Evolutionary conservation across 352 stramenopile species (phyloP), one percentile per base, ranked within the genome.

Genomic region (Phytophthora palmivora): DNA sequence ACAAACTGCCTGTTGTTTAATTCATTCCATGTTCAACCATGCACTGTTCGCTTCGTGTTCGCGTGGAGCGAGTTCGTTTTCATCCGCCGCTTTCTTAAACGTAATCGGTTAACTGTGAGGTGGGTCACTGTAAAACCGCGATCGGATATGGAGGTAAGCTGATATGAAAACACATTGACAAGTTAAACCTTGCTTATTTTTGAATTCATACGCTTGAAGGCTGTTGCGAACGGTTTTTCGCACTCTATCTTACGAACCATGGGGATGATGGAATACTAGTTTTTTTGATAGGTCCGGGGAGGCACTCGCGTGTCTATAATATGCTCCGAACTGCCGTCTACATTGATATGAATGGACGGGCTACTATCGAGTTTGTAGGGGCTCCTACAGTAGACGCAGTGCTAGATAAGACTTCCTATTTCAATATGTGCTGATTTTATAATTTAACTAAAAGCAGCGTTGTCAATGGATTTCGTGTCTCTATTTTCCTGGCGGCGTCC

Each of bases 261-360:
- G 32, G 47, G 28, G 47, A 46, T 2, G 47, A 55, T 24, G 33
- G 34, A 0, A 55, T 45, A 24, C 21, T 55, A 14, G 8, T 10
- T 0, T 36, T 16, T 2, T 11, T 36, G 15, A n/a, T 7, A 14
- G 46, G 46, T 1, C 12, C 19, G 16, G 19, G 2, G 3, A 55
- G 34, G 21, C 32, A 44, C 30, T 28, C 12, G 1, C 36, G 12
- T 24, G n/a, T 34, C 1, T 56, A 38, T 7, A 42, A 53, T 8
- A 56, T 56, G 34, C 22, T 47, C 15, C 48, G 48, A 58, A 58
- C 37, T 8, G 37, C 37, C 9, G 38, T 56, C 11, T 49, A 28
- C 18, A 39, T 58, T 2, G 49, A 33, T n/a, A 48, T 58, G 49
- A 45, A 42, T 7, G 24, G 24, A 4, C 37, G 28, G 6, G 41